phyloP scores from a whole-genome alignment of 768 basidiomycete species.

The Russula virescens region DNA sequence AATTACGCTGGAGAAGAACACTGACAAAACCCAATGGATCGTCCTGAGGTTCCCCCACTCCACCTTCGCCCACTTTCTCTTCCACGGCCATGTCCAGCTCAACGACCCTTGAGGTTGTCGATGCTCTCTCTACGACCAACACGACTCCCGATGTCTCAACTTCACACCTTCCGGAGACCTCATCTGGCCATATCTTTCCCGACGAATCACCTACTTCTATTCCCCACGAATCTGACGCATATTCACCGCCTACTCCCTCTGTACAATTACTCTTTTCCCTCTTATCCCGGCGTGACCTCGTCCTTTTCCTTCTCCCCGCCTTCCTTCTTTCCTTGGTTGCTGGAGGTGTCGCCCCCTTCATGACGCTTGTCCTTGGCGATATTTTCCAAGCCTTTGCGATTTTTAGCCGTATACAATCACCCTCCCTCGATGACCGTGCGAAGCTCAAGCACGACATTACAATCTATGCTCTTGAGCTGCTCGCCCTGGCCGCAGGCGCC shows the following conservation, averaged over 20 bases:
- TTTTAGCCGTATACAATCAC: slow-evolving; percentile 42
- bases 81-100: slow-evolving; percentile 27
- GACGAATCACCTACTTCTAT: slow-evolving; percentile 26
- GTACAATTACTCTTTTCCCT: slow-evolving; percentile 64
- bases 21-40: slow-evolving; percentile 32
- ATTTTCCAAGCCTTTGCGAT: slow-evolving; percentile 67
- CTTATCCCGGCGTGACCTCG: slow-evolving; percentile 49
- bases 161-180: slow-evolving; percentile 21
- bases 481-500: slow-evolving; percentile 59
- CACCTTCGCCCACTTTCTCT: slow-evolving; percentile 23
- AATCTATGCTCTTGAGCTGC: slow-evolving; percentile 55
- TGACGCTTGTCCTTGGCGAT: slow-evolving; percentile 76
- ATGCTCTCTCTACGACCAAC: slow-evolving; percentile 16
- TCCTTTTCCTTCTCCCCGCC: slow-evolving; percentile 60
- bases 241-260: slow-evolving; percentile 30
- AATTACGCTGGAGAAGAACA: slow-evolving; percentile 13
- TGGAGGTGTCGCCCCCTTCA: slow-evolving; percentile 75
- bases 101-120: slow-evolving; percentile 28
- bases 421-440: slow-evolving; percentile 42
- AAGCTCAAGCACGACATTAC: slow-evolving; percentile 53
- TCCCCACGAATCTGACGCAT: slow-evolving; percentile 25
- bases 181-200: slow-evolving; percentile 23
- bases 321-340: slow-evolving; percentile 53
- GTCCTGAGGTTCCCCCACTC: slow-evolving; percentile 3
- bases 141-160: slow-evolving; percentile 27